phyloP scores from a whole-genome alignment of 257 asterid genomes.

The Solanum gracilifrons region DNA sequence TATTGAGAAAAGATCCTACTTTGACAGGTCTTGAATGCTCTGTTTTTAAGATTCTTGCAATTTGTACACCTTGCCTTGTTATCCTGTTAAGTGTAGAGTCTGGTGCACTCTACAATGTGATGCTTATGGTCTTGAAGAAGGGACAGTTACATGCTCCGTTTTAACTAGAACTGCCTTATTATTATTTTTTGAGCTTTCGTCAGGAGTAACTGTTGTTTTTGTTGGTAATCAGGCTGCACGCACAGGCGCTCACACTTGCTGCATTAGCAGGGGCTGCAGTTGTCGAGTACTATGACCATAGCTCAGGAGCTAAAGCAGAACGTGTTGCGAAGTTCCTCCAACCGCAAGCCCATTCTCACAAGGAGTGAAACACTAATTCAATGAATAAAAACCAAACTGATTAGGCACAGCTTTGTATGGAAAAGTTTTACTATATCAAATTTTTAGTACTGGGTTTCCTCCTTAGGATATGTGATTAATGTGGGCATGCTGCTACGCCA shows the following conservation, averaged over 20 bases:
- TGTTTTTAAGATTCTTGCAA: background rate
- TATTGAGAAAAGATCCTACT: background rate
- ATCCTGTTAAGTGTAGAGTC: background rate
- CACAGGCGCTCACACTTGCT: constrained; percentile 88
- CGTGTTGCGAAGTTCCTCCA: constrained; percentile 70
- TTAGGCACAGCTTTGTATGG: background rate
- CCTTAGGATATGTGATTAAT: background rate
- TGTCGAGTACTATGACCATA: constrained; percentile 79
- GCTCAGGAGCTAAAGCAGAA: constrained; percentile 61
- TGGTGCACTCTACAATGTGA: background rate
- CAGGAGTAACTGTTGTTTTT: background rate
- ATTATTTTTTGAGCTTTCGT: background rate
- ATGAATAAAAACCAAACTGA: background rate
- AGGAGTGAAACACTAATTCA: constrained; percentile 20
- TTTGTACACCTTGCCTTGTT: background rate
- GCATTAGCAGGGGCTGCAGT: constrained; percentile 70
- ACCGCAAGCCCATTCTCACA: constrained; percentile 24
- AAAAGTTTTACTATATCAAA: background rate
- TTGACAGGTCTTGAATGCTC: background rate
- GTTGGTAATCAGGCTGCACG: constrained; percentile 62
- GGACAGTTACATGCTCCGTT: background rate
- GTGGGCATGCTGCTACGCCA: background rate
- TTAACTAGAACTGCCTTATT: background rate
- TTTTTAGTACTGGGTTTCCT: background rate
- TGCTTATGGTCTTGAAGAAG: background rate